Base-by-base conservation (phyloP, 176 grass and related monocot species). In the Zoysia pacifica region DNA sequence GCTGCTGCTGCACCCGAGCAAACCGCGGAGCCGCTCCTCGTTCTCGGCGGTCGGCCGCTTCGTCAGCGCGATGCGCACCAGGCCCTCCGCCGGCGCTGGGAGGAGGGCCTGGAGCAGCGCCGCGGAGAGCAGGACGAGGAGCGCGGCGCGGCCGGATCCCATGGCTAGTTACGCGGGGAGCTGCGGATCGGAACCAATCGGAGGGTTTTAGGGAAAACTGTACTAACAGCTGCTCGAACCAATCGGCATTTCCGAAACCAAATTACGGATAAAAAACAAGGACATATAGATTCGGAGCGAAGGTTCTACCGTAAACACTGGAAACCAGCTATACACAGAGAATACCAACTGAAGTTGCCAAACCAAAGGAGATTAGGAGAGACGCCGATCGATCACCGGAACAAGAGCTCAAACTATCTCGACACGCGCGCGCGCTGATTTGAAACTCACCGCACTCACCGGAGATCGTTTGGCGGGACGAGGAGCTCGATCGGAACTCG, bases 41-140 rank as follows among this genome's bases (percentile, higher is more conserved):
- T 76, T 84, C 64, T 65, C 45, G 62, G 77, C 72, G 1, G 73
- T 52, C 4, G 64, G 82, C 14, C 28, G 78, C 89, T 91, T 97
- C 82, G 90, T 93, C 67, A 93, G 84, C 13, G 77, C 62, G 84
- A 93, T 64, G 48, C 91, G 84, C 19, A 93, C 76, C 47, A 97
- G 50, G 37, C 77, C 73, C 49, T 87, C 86, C 16, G 79, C 76
- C 18, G 82, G 81, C 13, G 76, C 64, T 3, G 75, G 63, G 66
- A 90, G 74, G 48, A 87, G 69, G 36, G 42, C 47, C 20, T 84
- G 77, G 62, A 91, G 65, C 61, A 90, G 70, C 56, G 87, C 42
- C 47, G 65, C 77, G 67, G 86, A 76, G n/a, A 91, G 16, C 36
- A 97, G 67, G 73, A 89, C 59, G 38, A 44, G 36, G 44, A 84